Conservation (phyloP, 1,139 yeast genomes). For the Blastobotrys serpentis region DNA sequence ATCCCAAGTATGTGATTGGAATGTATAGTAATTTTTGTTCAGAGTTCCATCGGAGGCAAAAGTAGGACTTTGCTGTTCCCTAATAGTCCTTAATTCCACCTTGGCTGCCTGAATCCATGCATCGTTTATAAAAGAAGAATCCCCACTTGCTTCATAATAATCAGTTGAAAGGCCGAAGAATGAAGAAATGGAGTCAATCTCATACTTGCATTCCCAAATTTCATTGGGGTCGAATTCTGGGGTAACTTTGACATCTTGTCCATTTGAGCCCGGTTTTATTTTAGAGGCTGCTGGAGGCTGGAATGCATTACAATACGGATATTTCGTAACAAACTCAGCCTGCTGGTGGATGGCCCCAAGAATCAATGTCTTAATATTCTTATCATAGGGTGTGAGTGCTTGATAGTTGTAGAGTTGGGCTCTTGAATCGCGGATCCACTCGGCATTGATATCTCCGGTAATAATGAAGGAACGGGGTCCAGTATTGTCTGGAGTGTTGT, state of each 20-base stretch:
- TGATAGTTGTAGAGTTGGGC: conserved; percentile 75
- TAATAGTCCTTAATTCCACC: conserved; percentile 51
- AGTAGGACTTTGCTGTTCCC: conserved; percentile 61
- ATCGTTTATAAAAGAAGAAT: conserved; percentile 45
- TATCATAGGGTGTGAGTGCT: conserved; percentile 52
- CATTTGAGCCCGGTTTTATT: conserved; percentile 48
- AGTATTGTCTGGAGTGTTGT: conserved; percentile 30
- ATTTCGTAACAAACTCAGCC: conserved; percentile 53
- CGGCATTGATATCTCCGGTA: conserved; percentile 84
- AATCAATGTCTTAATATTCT: conserved; percentile 49
- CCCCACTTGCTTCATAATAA: conserved; percentile 54
- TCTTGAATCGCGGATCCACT: conserved; percentile 82
- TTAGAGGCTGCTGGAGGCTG: conserved; percentile 73
- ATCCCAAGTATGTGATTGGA: conserved; percentile 65
- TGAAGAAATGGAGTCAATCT: conserved; percentile 77
- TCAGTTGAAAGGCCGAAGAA: conserved; percentile 71
- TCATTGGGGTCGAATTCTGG: conserved; percentile 67
- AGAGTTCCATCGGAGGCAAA: conserved; percentile 52
- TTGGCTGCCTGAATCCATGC: conserved; percentile 62
- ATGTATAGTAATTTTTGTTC: conserved; percentile 49
- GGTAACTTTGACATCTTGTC: conserved; percentile 61
- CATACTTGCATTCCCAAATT: conserved; percentile 87
- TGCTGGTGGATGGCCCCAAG: conserved; percentile 80
- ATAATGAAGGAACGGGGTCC: conserved; percentile 52
- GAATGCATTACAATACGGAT: conserved; percentile 86